Evolutionary conservation across 2,329 filamentous ascomycete genomes (phyloP).

Genomic region (Talaromyces piceae): DNA sequence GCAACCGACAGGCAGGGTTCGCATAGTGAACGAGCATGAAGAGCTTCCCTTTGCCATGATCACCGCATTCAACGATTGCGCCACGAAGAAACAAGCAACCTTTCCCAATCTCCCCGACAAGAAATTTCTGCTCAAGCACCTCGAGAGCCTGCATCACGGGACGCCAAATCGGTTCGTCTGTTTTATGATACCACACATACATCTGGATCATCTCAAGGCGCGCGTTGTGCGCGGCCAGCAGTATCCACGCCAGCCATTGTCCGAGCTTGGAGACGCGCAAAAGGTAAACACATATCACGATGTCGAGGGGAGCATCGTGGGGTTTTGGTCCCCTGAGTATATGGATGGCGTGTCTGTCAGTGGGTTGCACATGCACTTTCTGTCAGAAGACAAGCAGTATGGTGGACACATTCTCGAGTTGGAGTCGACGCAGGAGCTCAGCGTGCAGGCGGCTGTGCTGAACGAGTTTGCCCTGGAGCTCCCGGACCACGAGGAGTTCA

Average conservation of each 20-base stretch:
- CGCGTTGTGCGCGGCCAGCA: constrained; percentile 12
- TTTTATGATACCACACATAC: constrained; percentile 6
- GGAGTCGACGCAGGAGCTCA: constrained; percentile 1
- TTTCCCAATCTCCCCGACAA: constrained; percentile 6
- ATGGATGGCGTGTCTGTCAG: constrained; percentile 11
- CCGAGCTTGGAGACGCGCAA: constrained; percentile 9
- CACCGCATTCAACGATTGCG: constrained; percentile 7
- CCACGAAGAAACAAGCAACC: constrained; percentile 4
- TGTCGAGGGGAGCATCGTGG: constrained; percentile 5
- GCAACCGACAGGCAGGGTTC: constrained; percentile 3
- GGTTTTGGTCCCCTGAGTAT: constrained; percentile 11
- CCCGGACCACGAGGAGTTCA: constrained; percentile 7
- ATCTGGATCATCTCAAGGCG: constrained; percentile 6
- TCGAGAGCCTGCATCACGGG: constrained; percentile 3
- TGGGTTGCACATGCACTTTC: constrained; percentile 11
- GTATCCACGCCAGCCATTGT: constrained; percentile 9
- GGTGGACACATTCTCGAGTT: constrained; percentile 10
- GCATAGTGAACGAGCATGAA: constrained; percentile 7
- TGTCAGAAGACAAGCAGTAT: constrained; percentile 10
- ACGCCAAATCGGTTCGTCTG: constrained; percentile 8
- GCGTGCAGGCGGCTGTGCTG: constrained; percentile 7
- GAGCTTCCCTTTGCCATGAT: constrained; percentile 11
- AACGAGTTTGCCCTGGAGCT: constrained; percentile 11
- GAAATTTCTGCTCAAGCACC: constrained; percentile 2
- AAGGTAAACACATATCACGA: constrained; percentile 8